Base-by-base conservation (phyloP, 768 basidiomycete species). In the Chalciporus chontae region DNA sequence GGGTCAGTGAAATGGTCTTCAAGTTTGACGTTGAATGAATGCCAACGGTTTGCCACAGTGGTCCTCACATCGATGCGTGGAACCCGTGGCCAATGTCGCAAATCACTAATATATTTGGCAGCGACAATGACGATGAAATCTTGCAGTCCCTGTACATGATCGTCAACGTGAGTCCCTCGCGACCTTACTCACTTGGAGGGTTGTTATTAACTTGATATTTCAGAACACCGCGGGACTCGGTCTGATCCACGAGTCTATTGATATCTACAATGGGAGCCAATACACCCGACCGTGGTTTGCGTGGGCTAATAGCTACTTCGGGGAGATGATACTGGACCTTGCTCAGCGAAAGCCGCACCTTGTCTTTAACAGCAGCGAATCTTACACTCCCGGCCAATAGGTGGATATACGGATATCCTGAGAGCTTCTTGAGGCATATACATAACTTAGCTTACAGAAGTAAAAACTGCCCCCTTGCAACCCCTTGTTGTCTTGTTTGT, bases 41-140 rank as follows among this genome's bases (percentile, higher is more conserved):
- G 39, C 49, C 34, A 54, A 34, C 15, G 23, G 36, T 29, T 50
- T 26, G 36, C 32, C 53, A 26, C 41, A 88, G 87, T 27, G 87
- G 87, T 4, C 87, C 87, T 31, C 87, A 90, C 65, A 78, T 84
- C 43, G 79, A 81, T 59, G 77, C 78, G 9, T 84, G 79, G 78
- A 74, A 86, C 62, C 86, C 86, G 40, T 90, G 88, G 88, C 88
- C 87, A 3, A 90, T 90, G 88, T 85, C 87, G 19, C 84, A 82
- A 46, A 80, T 90, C 38, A 80, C 80, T 21, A 78, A 81, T 14
- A 84, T 89, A 50, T 89, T 81, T 61, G 84, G 87, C 3, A 84
- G 84, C 8, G 81, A 89, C 61, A 71, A 87, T 56, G 87, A 90
- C 58, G 62, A 69, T 15, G 87, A 87, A 56, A 90, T 90, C 39